Conservation (phyloP, 768 basidiomycete species). For the Lactarius sanguifluus region DNA sequence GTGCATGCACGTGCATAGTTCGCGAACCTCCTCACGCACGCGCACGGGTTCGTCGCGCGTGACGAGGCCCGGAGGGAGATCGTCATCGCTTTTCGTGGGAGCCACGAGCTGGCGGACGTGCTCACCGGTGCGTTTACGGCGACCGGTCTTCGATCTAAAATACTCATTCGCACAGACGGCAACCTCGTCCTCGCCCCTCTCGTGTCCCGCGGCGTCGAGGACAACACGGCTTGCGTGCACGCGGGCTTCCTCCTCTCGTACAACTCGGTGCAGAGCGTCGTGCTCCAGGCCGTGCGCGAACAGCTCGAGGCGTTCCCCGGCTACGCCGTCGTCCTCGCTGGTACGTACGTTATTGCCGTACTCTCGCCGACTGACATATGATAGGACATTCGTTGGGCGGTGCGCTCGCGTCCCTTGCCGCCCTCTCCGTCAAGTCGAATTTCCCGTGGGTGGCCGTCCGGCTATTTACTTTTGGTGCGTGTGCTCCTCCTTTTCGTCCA, state of each 20-base stretch:
- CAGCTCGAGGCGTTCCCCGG: constrained; percentile 25
- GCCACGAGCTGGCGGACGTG: constrained; percentile 31
- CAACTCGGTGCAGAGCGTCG: constrained; percentile 29
- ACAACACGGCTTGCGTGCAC: constrained; percentile 33
- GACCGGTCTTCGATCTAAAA: no score
- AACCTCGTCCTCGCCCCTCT: constrained; percentile 37
- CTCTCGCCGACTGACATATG: no score
- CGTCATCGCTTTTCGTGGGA: constrained; percentile 34
- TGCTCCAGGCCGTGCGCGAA: constrained; percentile 24
- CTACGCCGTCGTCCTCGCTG: constrained; percentile 28
- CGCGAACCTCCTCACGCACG: constrained; percentile 26
- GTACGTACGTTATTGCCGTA: constrained; percentile 8
- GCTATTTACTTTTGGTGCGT: constrained; percentile 49
- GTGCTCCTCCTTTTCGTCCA: background rate
- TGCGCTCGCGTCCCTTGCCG: constrained; percentile 31
- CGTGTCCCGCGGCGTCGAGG: constrained; percentile 32
- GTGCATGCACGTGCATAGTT: constrained; percentile 28
- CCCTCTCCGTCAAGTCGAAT: constrained; percentile 29
- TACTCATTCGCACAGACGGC: constrained; percentile 34
- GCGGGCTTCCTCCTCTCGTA: constrained; percentile 32
- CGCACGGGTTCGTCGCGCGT: constrained; percentile 33
- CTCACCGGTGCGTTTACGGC: constrained; percentile 31
- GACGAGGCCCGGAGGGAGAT: constrained; percentile 31
- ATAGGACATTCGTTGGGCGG: constrained; percentile 34
- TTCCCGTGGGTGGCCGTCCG: constrained; percentile 25